These are phyloP conservation scores for Sclerotinia sclerotiorum DNA, from an alignment of 2,329 filamentous ascomycete genomes.

Conservation along the genomic window DNA sequence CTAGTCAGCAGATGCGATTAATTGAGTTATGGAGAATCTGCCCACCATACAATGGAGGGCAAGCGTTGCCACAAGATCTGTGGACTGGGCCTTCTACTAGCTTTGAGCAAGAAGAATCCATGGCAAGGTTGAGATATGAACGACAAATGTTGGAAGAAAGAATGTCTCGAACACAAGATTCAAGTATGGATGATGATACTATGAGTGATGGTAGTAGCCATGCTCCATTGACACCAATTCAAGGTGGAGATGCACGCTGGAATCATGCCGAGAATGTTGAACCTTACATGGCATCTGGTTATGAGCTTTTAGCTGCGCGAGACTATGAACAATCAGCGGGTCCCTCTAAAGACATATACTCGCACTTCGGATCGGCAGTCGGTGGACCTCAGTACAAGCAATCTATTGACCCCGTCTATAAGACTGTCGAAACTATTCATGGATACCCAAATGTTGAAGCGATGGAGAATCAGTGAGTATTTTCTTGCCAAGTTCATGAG, in stretches of 20 bases:
- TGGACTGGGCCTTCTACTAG: slow-evolving; percentile 58
- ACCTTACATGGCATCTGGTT: slow-evolving; percentile 82
- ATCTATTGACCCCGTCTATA: slow-evolving; percentile 69
- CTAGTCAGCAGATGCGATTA: slow-evolving; percentile 57
- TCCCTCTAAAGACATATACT: slow-evolving; percentile 46
- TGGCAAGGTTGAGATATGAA: slow-evolving; percentile 61
- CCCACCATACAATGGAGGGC: slow-evolving; percentile 56
- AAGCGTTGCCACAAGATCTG: slow-evolving; percentile 56
- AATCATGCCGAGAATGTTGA: slow-evolving; percentile 36
- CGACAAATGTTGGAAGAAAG: slow-evolving; percentile 46
- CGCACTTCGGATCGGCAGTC: slow-evolving; percentile 46
- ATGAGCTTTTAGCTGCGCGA: slow-evolving; percentile 65
- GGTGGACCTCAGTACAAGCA: slow-evolving; percentile 50
- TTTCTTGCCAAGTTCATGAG: neutral
- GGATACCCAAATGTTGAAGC: slow-evolving; percentile 35
- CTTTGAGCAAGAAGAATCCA: slow-evolving; percentile 53
- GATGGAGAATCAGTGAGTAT: slow-evolving; percentile 38
- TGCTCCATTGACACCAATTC: slow-evolving; percentile 48
- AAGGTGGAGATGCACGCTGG: slow-evolving; percentile 57
- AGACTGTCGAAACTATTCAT: slow-evolving; percentile 34
- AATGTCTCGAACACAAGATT: slow-evolving; percentile 42
- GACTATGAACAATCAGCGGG: slow-evolving; percentile 58
- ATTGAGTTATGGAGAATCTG: slow-evolving; percentile 28
- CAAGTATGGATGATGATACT: slow-evolving; percentile 47
- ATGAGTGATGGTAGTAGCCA: slow-evolving; percentile 41